Base-by-base conservation (phyloP, 2,329 filamentous ascomycete species). In the Colletotrichum cuscutae region DNA sequence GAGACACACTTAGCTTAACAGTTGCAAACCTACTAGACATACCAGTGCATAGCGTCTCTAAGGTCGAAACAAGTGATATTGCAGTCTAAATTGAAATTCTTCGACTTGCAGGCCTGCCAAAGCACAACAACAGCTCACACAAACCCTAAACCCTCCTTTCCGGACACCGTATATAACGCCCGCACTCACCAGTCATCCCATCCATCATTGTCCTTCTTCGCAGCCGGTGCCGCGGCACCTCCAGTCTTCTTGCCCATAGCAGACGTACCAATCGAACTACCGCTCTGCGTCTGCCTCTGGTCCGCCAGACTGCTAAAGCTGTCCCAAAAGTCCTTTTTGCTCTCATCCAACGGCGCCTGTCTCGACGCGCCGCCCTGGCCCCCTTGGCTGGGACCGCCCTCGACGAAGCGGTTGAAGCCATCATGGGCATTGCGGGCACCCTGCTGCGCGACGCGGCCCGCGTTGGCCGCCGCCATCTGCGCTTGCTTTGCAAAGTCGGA, bases 251-350 rank as follows among this genome's bases (percentile, higher is more conserved):
- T 89, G 42, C 87, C 87, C 88, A 91, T 90, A 24, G 89, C 89
- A 71, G 87, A 85, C 24, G 89, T 91, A 37, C 89, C 89, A 73
- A 91, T 89, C 2, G 89, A 84, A 77, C 84, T 89, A 70, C 83
- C 82, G 56, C 79, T 80, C 13, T 79, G 79, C 53, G 80, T 80
- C 75, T 84, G 82, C 71, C 84, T 82, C 78, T 89, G 86, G 83
- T 92, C 89, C 0, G 91, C 92, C 30, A 92, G 82, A 32, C 89
- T 90, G 0, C 95, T 92, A 82, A 98, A 98, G 77, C 93, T 93
- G 80, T 98, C 95, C 95, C 95, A 98, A 83, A 98, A 98, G 76
- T 94, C 93, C 80, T 93, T 93, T 82, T 92, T 93, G 89, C 81
- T 93, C 88, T 86, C 87, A 78, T 91, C 87, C 64, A 90, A 78